Evolutionary conservation across 2,329 filamentous ascomycete species (phyloP).

Genomic region (Albophoma yamanashiensis): DNA sequence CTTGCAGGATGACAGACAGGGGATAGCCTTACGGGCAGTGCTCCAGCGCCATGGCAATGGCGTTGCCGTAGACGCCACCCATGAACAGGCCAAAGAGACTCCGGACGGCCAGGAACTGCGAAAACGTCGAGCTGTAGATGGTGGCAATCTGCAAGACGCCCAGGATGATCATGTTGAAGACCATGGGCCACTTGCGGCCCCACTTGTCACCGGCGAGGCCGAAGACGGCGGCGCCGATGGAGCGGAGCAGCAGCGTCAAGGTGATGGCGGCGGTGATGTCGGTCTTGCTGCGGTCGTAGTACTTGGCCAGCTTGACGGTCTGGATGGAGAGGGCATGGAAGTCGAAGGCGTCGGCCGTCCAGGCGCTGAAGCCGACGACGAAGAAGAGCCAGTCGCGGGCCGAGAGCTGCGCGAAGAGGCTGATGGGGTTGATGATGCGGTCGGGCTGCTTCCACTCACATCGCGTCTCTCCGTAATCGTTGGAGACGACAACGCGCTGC

Average conservation of each 20-base stretch:
- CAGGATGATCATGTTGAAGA: conserved; percentile 65
- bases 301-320: conserved; percentile 54
- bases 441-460: conserved; percentile 60
- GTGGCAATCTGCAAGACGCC: conserved; percentile 62
- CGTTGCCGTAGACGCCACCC: conserved; percentile 73
- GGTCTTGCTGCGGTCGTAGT: conserved; percentile 43
- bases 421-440: conserved; percentile 60
- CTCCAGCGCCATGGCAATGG: conserved; percentile 68
- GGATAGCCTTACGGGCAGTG: conserved; percentile 46
- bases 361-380: conserved; percentile 61
- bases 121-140: conserved; percentile 63
- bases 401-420: conserved; percentile 52
- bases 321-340: conserved; percentile 75
- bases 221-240: conserved; percentile 64
- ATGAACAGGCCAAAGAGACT: conserved; percentile 69
- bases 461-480: conserved; percentile 51
- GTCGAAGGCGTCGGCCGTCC: conserved; percentile 77
- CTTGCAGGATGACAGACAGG: background rate
- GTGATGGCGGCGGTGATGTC: conserved; percentile 67
- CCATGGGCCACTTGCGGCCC: conserved; percentile 77
- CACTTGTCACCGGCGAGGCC: conserved; percentile 70
- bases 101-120: conserved; percentile 64
- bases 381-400: conserved; percentile 65
- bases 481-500: conserved; percentile 57
- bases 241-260: conserved; percentile 62